phyloP scores from a whole-genome alignment of 2,329 filamentous ascomycete genomes.

The Thermoascus crustaceus region DNA sequence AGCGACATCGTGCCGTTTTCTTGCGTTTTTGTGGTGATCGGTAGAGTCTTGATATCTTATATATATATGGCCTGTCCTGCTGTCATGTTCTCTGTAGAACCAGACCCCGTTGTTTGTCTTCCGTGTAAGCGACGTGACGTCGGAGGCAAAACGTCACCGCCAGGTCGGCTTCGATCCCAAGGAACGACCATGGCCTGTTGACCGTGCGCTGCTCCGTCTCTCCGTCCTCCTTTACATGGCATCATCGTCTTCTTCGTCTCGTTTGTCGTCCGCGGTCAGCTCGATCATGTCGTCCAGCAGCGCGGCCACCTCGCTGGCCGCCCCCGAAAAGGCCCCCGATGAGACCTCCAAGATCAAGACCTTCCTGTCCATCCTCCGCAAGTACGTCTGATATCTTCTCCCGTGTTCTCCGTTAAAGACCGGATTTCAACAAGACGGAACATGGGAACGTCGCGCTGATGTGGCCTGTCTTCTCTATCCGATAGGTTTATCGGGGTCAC shows the following conservation, averaged over 20 bases:
- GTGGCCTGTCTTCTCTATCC: conserved; percentile 8
- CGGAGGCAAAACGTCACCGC: conserved; percentile 1
- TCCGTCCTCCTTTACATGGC: background rate
- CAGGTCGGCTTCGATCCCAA: background rate
- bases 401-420: too few relatives aligned
- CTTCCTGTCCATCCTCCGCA: conserved; percentile 78
- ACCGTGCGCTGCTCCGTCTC: background rate
- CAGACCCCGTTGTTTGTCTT: too few relatives aligned
- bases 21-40: too few relatives aligned
- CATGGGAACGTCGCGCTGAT: too few relatives aligned
- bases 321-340: conserved; percentile 54
- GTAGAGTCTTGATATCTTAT: too few relatives aligned
- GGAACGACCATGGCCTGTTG: background rate
- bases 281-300: background rate
- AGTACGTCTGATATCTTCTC: conserved; percentile 47
- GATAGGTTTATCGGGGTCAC: conserved; percentile 86
- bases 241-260: background rate
- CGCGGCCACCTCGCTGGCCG: conserved; percentile 1
- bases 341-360: conserved; percentile 84
- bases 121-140: too few relatives aligned
- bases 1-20: too few relatives aligned
- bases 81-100: too few relatives aligned
- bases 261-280: background rate
- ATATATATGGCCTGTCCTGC: too few relatives aligned
- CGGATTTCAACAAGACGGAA: too few relatives aligned